phyloP scores from a whole-genome alignment of 1,139 yeast species.

The Arxiozyma heterogenica region DNA sequence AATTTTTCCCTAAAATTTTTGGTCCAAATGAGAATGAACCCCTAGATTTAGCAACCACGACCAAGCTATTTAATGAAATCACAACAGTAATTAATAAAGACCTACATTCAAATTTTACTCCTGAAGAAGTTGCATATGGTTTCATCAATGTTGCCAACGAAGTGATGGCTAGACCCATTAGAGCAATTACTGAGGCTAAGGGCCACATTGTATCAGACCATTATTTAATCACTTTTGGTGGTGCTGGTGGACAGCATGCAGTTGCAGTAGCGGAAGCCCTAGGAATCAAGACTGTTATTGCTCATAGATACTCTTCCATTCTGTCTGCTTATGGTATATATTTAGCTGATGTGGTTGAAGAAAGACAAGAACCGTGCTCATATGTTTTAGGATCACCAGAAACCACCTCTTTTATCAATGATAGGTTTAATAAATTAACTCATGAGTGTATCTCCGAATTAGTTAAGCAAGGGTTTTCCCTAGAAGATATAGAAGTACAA shows the following conservation, averaged over 20 bases:
- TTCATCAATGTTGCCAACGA: constrained; percentile 47
- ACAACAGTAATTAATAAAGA: constrained; percentile 37
- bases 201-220: constrained; percentile 41
- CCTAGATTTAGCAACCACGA: constrained; percentile 37
- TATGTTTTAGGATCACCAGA: constrained; percentile 28
- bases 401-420: constrained; percentile 24
- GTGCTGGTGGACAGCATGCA: constrained; percentile 54
- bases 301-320: constrained; percentile 46
- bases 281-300: constrained; percentile 39
- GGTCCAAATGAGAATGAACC: constrained; percentile 50
- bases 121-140: constrained; percentile 45
- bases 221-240: constrained; percentile 47
- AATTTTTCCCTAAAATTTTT: constrained; percentile 47
- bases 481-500: constrained; percentile 46
- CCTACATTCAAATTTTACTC: constrained; percentile 29
- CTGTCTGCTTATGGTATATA: constrained; percentile 50
- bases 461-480: constrained; percentile 28
- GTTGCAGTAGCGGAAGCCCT: constrained; percentile 43
- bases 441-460: constrained; percentile 9
- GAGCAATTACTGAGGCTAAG: constrained; percentile 47
- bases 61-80: constrained; percentile 34
- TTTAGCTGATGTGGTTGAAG: constrained; percentile 53
- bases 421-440: constrained; percentile 31
- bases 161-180: constrained; percentile 48
- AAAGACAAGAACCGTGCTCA: constrained; percentile 53